Percentiles rank a stretch among this genome's conserved stretches.
Evolutionary conservation across 768 basidiomycete genomes (phyloP).

Genomic region (Trametes cubensis): DNA sequence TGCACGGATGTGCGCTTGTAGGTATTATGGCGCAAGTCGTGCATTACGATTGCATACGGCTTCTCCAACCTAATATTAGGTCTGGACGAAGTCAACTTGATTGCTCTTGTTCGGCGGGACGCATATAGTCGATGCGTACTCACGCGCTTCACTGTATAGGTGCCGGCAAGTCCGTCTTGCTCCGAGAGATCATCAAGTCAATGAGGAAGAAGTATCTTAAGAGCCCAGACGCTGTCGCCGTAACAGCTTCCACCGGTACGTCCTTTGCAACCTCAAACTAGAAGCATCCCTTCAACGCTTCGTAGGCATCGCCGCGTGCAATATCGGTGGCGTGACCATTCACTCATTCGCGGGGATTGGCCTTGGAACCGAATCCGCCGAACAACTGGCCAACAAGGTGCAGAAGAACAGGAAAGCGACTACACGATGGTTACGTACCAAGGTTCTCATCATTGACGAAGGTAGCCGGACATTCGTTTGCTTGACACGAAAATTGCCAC

Average conservation of each 20-base stretch:
- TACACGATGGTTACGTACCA: conserved; percentile 80
- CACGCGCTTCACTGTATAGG: conserved; percentile 50
- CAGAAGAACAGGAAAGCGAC: conserved; percentile 83
- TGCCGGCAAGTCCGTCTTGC: conserved; percentile 93
- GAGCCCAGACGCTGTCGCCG: conserved; percentile 74
- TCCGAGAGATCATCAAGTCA: conserved; percentile 85
- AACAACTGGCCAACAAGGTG: conserved; percentile 65
- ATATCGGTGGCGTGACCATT: conserved; percentile 93
- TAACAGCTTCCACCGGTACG: conserved; percentile 92
- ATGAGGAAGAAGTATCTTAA: conserved; percentile 60
- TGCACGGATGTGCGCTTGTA: too few species aligned
- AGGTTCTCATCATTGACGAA: conserved; percentile 85
- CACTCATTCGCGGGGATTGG: conserved; percentile 98
- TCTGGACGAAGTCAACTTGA: too few species aligned
- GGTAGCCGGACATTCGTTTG: conserved; percentile 41
- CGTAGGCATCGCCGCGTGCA: conserved; percentile 91
- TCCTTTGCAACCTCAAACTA: neutral
- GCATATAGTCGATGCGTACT: conserved; percentile 13
- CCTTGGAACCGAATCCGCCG: conserved; percentile 66
- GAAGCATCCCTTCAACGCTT: neutral
- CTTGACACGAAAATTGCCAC: neutral
- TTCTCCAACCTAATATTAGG: too few species aligned
- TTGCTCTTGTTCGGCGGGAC: neutral
- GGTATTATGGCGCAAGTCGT: too few species aligned
- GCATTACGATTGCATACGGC: too few species aligned